A percentile compares a stretch with the other conserved stretches of the same genome.
phyloP scores from a whole-genome alignment of 305 asterid genomes.

The Solanum aculeatissimum region DNA sequence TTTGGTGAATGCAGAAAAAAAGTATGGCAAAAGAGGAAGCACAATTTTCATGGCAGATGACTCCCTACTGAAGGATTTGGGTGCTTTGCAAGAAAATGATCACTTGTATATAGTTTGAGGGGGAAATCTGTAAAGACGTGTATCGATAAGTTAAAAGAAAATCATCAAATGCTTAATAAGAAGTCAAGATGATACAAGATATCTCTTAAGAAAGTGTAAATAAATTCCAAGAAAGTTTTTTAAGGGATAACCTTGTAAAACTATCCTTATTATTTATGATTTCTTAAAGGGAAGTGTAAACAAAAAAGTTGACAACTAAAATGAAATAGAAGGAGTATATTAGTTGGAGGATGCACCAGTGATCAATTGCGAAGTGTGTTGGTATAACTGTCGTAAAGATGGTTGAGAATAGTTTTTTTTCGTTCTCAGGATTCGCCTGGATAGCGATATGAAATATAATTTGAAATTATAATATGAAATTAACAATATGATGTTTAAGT shows the following conservation, averaged over 20 bases:
- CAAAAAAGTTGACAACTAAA: no score
- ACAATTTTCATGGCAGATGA: slow-evolving; percentile 59
- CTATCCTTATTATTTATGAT: neutral
- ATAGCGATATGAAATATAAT: no score
- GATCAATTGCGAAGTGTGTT: no score
- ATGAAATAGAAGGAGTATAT: no score
- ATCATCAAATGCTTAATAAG: neutral
- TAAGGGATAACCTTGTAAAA: neutral
- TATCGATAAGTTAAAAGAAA: slow-evolving; percentile 10
- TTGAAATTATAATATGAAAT: no score
- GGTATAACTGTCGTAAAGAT: no score
- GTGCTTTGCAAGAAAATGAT: slow-evolving; percentile 66
- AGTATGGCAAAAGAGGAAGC: slow-evolving; percentile 60
- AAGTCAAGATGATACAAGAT: neutral
- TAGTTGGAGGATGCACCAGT: no score
- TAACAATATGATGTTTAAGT: no score
- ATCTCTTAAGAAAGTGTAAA: neutral
- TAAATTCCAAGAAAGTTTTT: neutral
- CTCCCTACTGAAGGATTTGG: slow-evolving; percentile 58
- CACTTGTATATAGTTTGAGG: slow-evolving; percentile 49
- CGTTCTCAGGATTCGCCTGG: no score
- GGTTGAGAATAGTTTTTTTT: no score
- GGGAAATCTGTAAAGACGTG: neutral
- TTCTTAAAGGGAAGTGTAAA: neutral
- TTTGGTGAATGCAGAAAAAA: slow-evolving; percentile 45